Conservation (phyloP, 805 yeast genomes). For the Yarrowia alimentaria region DNA sequence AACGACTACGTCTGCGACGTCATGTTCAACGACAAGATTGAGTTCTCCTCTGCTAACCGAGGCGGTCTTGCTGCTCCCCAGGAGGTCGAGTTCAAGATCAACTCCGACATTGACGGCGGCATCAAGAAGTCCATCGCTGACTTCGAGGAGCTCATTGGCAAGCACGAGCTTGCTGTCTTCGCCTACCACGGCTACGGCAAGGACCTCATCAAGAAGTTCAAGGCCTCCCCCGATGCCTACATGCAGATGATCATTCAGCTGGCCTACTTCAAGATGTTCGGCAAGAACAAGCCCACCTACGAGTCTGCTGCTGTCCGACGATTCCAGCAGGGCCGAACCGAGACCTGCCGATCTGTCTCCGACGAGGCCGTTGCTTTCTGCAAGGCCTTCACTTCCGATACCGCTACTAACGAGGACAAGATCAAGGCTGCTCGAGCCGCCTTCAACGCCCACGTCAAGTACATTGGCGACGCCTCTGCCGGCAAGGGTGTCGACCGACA, state of each 20-base stretch:
- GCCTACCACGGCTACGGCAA: constrained; percentile 85
- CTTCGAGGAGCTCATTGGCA: constrained; percentile 56
- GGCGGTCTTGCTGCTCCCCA: constrained; percentile 37
- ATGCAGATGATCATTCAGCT: constrained; percentile 88
- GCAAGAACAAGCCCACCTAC: constrained; percentile 82
- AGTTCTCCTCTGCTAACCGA: constrained; percentile 35
- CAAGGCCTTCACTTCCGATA: constrained; percentile 63
- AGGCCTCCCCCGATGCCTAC: constrained; percentile 89
- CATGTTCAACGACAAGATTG: constrained; percentile 50
- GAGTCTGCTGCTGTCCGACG: constrained; percentile 94
- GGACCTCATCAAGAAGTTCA: constrained; percentile 75
- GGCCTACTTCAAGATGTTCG: constrained; percentile 81
- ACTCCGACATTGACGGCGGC: constrained; percentile 49
- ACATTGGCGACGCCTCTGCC: constrained; percentile 71
- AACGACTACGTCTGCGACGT: constrained; percentile 70
- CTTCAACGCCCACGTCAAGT: constrained; percentile 66
- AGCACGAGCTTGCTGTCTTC: constrained; percentile 76
- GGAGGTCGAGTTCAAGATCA: constrained; percentile 53
- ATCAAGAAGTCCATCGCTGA: constrained; percentile 56
- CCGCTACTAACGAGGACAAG: constrained; percentile 54
- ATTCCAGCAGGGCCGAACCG: constrained; percentile 88
- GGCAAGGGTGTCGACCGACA: constrained; percentile 95
- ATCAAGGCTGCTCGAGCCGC: constrained; percentile 70
- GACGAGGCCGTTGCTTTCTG: constrained; percentile 68
- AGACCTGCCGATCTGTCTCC: constrained; percentile 84